Evolutionary conservation across 768 basidiomycete species (phyloP).

Genomic region (Pulveroboletus sp.): DNA sequence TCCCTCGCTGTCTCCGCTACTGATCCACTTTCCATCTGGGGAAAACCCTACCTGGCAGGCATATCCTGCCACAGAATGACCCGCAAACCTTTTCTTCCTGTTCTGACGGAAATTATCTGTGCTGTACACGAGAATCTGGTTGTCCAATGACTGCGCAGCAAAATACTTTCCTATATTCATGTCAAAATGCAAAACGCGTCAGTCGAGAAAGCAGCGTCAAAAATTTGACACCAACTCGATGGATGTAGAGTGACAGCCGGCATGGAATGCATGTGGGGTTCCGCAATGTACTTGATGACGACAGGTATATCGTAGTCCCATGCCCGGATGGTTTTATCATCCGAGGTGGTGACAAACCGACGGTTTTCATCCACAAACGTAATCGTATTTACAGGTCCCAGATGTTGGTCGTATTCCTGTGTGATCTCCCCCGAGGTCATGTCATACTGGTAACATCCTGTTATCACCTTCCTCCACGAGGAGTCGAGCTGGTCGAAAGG

Average conservation of each 20-base stretch:
- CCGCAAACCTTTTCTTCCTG: constrained; percentile 96
- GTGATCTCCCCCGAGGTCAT: constrained; percentile 92
- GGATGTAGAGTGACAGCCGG: constrained; percentile 96
- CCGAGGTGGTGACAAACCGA: constrained; percentile 95
- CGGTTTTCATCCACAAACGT: constrained; percentile 99
- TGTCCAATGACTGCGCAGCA: constrained; percentile 95
- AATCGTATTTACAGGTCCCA: constrained; percentile 97
- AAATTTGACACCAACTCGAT: constrained; percentile 59
- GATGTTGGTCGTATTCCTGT: constrained; percentile 98
- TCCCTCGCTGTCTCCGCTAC: constrained; percentile 91
- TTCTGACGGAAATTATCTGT: constrained; percentile 99
- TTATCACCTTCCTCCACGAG: not conserved
- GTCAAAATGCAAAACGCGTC: constrained; percentile 14
- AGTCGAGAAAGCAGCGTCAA: not conserved
- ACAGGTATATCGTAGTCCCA: constrained; percentile 99
- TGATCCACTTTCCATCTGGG: constrained; percentile 97
- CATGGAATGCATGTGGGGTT: constrained; percentile 99
- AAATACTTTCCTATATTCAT: constrained; percentile 78
- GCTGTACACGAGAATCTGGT: constrained; percentile 96
- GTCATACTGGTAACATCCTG: constrained; percentile 64
- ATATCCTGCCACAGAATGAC: constrained; percentile 95
- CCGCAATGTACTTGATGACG: constrained; percentile 98
- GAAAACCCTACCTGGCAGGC: constrained; percentile 97
- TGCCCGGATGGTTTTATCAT: constrained; percentile 97
- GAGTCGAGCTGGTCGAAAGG: not conserved